Conservation (phyloP, 805 yeast genomes). For the Maudiozyma turicensis region DNA sequence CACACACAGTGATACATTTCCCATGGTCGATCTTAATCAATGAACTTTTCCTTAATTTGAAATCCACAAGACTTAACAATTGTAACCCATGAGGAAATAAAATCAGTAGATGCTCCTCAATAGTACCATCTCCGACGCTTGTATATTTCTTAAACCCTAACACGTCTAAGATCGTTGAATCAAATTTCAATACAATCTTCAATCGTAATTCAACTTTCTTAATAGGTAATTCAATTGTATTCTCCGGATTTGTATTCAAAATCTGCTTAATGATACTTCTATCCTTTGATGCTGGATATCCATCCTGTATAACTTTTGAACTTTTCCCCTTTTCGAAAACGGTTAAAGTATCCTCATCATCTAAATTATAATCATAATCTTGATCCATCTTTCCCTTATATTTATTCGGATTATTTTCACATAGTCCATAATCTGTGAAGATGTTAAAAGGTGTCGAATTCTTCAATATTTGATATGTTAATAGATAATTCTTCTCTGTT, state of each 20-base stretch:
- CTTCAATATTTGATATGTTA: conserved; percentile 24
- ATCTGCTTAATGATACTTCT: conserved; percentile 21
- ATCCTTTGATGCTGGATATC: conserved; percentile 24
- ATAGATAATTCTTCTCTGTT: conserved; percentile 22
- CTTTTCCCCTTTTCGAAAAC: conserved; percentile 23
- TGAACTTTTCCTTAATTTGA: conserved; percentile 19
- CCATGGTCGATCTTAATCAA: conserved; percentile 18
- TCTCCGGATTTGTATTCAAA: conserved; percentile 13
- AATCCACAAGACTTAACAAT: conserved; percentile 18
- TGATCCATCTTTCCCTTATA: conserved; percentile 11
- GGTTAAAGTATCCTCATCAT: conserved; percentile 26
- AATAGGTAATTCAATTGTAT: conserved; percentile 24
- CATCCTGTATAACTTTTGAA: conserved; percentile 28
- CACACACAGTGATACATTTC: conserved; percentile 10
- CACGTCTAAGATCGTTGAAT: conserved; percentile 21
- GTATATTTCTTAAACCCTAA: conserved; percentile 17
- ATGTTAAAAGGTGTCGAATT: conserved; percentile 12
- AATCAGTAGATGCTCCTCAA: conserved; percentile 19
- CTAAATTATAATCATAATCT: conserved; percentile 13
- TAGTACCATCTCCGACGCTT: conserved; percentile 9
- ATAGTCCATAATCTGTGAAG: conserved; percentile 26
- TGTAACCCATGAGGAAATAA: conserved; percentile 26
- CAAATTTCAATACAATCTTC: conserved; percentile 27
- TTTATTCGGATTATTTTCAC: conserved; percentile 11
- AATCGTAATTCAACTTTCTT: conserved; percentile 24